Base-by-base conservation (phyloP, 257 asterid genomes). In the Schizonepeta tenuifolia region DNA sequence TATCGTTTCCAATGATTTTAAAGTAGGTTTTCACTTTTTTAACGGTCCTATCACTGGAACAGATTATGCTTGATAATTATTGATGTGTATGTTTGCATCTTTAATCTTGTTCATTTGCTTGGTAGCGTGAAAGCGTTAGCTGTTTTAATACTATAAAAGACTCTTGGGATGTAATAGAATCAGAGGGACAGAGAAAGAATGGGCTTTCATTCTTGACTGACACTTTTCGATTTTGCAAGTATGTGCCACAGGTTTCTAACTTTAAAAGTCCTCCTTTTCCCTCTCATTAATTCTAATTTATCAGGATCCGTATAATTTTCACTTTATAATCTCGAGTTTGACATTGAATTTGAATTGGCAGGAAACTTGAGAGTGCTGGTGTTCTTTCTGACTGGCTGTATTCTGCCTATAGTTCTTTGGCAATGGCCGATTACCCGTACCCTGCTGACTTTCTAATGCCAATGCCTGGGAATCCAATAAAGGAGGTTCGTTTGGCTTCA, bases 391-490 rank as follows among this genome's bases (percentile, higher is more conserved):
- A 78, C 58, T 93, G 98, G 98, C 78, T 93, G 73, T 84, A 80
- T 0, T 80, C 89, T 9, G 97, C 96, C 58, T 93, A 93, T 84
- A 88, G 98, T 77, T 91, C 88, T 79, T 75, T 93, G 88, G 96
- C 96, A 14, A 93, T 93, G 98, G 87, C 78, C 12, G 65, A 93
- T 84, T 93, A 93, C 80, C 98, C 98, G 6, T 91, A 91, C 78
- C 92, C 97, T 46, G 71, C 97, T 15, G 92, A 82, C 78, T 93
- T 93, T 82, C 65, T 93, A 69, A 93, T 91, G 97, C 97, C 97
- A 75, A 73, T 93, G 88, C 98, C 98, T 33, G 96, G 81, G 59
- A 80, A 88, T 74, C 98, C 98, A 12, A 89, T 93, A 75, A 91
- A 85, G 77, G 97, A 91, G 97, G 97, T 92, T 68, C 41, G 74